These are phyloP conservation scores for Colletotrichum magnum DNA, from an alignment of 2,329 filamentous ascomycete species.

Conservation along the genomic window DNA sequence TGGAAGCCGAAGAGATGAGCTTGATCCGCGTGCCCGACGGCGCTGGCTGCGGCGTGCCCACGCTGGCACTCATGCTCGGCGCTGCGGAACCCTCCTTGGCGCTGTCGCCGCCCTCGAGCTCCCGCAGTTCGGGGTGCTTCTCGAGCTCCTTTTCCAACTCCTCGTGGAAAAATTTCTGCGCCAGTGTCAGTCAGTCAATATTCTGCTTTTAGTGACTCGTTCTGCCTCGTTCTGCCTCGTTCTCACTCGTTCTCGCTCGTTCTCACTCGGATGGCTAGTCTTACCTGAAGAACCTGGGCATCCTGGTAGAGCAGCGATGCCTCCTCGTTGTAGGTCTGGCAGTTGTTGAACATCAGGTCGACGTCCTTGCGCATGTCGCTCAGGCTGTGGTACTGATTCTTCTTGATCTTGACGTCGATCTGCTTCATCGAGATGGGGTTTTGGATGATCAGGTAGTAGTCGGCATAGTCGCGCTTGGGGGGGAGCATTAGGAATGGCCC, in stretches of 20 bases:
- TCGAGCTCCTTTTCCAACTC: slow-evolving; percentile 68
- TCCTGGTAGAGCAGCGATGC: slow-evolving; percentile 92
- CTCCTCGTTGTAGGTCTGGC: slow-evolving; percentile 96
- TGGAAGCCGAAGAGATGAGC: slow-evolving; percentile 66
- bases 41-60: slow-evolving; percentile 75
- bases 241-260: too few relatives aligned
- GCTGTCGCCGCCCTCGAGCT: slow-evolving; percentile 64
- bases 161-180: slow-evolving; percentile 69
- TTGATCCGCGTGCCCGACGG: slow-evolving; percentile 76
- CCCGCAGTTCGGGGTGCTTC: slow-evolving; percentile 68
- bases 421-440: slow-evolving; percentile 96
- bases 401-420: slow-evolving; percentile 95
- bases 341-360: slow-evolving; percentile 88
- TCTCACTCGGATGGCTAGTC: not conserved
- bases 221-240: too few relatives aligned
- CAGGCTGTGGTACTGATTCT: slow-evolving; percentile 88
- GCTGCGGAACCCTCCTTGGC: slow-evolving; percentile 58
- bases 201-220: too few relatives aligned
- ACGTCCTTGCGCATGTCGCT: slow-evolving; percentile 88
- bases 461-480: slow-evolving; percentile 88
- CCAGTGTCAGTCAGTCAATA: slow-evolving; percentile 49
- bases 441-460: slow-evolving; percentile 95
- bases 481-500: slow-evolving; percentile 95
- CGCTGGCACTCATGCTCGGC: slow-evolving; percentile 64
- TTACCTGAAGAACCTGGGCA: slow-evolving; percentile 92